These are phyloP conservation scores for Hyphodiscus hymeniophilus DNA, from an alignment of 495 filamentous ascomycete species.

Conservation along the genomic window DNA sequence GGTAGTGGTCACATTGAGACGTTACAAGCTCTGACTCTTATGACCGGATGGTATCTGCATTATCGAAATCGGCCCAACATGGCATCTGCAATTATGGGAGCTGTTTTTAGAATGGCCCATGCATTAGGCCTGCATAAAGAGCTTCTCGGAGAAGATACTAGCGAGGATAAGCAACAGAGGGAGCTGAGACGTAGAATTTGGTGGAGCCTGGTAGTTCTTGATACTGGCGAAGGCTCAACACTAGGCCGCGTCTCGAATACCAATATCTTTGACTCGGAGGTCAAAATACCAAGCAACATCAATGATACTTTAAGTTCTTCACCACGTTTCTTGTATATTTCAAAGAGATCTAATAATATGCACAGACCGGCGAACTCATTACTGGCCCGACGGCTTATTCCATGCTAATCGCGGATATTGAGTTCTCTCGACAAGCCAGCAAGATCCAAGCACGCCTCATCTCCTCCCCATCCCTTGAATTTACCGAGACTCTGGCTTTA, in stretches of 20 bases:
- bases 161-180: constrained; percentile 41
- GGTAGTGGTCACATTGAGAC: constrained; percentile 60
- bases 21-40: constrained; percentile 58
- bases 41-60: constrained; percentile 68
- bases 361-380: neutral
- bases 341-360: neutral
- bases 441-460: neutral
- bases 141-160: constrained; percentile 38
- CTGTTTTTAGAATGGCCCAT: constrained; percentile 56
- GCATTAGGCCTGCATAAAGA: constrained; percentile 65
- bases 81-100: constrained; percentile 57
- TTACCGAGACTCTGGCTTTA: neutral
- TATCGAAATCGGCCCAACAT: constrained; percentile 69
- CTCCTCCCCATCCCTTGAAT: neutral
- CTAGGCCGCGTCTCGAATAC: constrained; percentile 41
- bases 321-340: neutral
- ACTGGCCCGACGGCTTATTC: neutral
- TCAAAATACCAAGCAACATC: constrained; percentile 46
- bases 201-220: constrained; percentile 70
- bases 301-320: neutral
- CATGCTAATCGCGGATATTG: neutral
- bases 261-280: constrained; percentile 55
- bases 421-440: neutral
- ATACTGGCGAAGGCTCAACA: constrained; percentile 66
- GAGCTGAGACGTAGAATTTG: constrained; percentile 51